Evolutionary conservation across 306 rosid genomes (phyloP), one percentile per base, ranked within the genome.

Genomic region (Lathyrus oleraceus): DNA sequence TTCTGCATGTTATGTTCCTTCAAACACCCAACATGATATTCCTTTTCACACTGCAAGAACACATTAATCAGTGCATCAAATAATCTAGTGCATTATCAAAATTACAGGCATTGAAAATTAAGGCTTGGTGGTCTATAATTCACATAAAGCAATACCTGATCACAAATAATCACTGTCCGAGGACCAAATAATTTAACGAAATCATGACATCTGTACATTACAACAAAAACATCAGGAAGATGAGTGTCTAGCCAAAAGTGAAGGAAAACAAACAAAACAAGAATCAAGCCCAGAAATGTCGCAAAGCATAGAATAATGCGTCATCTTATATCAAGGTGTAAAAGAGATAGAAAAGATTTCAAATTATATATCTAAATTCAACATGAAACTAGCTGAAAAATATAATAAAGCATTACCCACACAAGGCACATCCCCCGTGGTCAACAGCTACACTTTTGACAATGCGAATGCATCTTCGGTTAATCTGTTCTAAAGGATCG

Each of bases 11-110:
- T 65, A 64, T 89, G 85, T 10, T 91, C 92, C 85, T 89, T 89
- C 89, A 95, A 80, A 77, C 99, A 91, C 70, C 99, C 95, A 11
- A 95, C 91, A 57, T 95, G 99, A 82, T 83, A 95, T 79, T 95
- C 99, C 80, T 69, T 95, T 74, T 95, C 99, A 79, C 99, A 95
- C 99, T 95, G 87, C 58, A 73, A 65, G 25, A 32, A 38, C 65
- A 47, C 12, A 14, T 35, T 8, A 51, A 60, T 44, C 70, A 71
- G 28, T 39, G 21, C 36, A 47, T 20, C 2, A 42, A n/a, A 38
- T 38, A 30, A 64, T 39, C 38, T 14, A 61, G 1, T 13, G 5
- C 27, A 12, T 21, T 16, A 38, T 12, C 45, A 64, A 54, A 61
- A 59, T 53, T 17, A 44, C 66, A 66, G 57, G 20, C 74, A 16